Evolutionary conservation across 306 rosid genomes (phyloP).

Genomic region (Gynostemma pentaphyllum): DNA sequence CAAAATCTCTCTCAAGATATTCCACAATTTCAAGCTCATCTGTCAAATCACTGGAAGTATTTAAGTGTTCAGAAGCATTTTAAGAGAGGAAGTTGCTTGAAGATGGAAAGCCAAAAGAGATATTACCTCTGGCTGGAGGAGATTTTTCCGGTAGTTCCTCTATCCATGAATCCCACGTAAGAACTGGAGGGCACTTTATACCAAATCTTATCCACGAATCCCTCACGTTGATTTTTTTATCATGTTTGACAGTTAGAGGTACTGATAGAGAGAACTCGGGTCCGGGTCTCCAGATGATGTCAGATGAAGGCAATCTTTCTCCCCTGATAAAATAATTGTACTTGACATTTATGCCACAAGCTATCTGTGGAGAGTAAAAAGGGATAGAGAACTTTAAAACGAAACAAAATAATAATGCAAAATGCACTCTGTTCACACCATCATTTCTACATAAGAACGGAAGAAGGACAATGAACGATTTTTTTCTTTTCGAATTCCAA

Average conservation of each 20-base stretch:
- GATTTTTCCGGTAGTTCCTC: slow-evolving; percentile 60
- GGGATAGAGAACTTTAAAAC: background rate
- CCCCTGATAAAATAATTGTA: slow-evolving; percentile 74
- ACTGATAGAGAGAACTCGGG: slow-evolving; percentile 79
- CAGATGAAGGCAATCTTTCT: slow-evolving; percentile 41
- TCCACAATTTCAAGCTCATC: slow-evolving; percentile 46
- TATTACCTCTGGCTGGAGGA: slow-evolving; percentile 51
- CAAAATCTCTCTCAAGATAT: slow-evolving; percentile 30
- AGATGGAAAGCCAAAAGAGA: slow-evolving; percentile 18
- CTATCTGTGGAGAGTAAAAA: slow-evolving; percentile 41
- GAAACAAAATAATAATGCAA: background rate
- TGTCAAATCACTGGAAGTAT: slow-evolving; percentile 98
- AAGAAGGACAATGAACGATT: background rate
- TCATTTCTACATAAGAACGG: background rate
- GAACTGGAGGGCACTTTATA: slow-evolving; percentile 28
- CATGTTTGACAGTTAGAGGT: slow-evolving; percentile 32
- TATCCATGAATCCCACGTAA: slow-evolving; percentile 34
- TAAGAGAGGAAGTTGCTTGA: slow-evolving; percentile 23
- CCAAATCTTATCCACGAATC: slow-evolving; percentile 72
- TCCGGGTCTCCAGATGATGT: slow-evolving; percentile 79
- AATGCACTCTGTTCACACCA: background rate
- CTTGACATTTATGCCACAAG: slow-evolving; percentile 58
- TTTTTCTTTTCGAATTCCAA: background rate
- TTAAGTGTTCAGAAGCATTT: slow-evolving; percentile 96
- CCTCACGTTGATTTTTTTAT: slow-evolving; percentile 41